Evolutionary conservation across 371 early-diverging fungal species (phyloP), one percentile per base, ranked within the genome.

Genomic region (Apophysomyces trapeziformis): DNA sequence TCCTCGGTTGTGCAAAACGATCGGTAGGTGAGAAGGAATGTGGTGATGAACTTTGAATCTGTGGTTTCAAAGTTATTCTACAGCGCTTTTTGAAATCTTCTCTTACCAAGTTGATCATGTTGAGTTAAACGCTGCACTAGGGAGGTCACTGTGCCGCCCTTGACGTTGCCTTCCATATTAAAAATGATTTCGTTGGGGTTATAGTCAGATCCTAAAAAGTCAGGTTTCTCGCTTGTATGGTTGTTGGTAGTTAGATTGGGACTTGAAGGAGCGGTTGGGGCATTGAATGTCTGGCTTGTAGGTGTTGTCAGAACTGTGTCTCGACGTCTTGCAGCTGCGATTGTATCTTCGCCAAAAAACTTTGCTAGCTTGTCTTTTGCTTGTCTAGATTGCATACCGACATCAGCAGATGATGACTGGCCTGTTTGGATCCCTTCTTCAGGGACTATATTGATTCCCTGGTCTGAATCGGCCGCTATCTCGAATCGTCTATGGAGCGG

Each of bases 1-100:
- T 94, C 87, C 8, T 80, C 81, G 0, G 96, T 86, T 0, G 91
- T 85, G 26, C 89, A 85, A 69, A 97, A 97, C 38, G 92, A 91
- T 54, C 93, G 92, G 77, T 95, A 96, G 14, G 95, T 95, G 68
- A 98, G 83, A 69, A 98, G 73, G 81, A 98, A 95, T 0, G 93
- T 91, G 9, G 84, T 85, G 41, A 89, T 89, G 76, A 93, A 96
- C 62, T 86, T 86, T 18, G 92, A 83, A 68, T 95, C 95, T 74
- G 64, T 11, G 47, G 1, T 13, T 13, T 4, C 16, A 7, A 7
- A 47, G 5, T 47, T n/a, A 47, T 1, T n/a, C 16, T n/a, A 7
- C 16, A 1, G 0, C 18, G 21, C 7, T 47, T 47, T 1, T 47
- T 7, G 2, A 61, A 5, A 39, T 18, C 16, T 38, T 2, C 0